phyloP scores from a whole-genome alignment of 2,329 filamentous ascomycete genomes.

The Colletotrichum plurivorum region DNA sequence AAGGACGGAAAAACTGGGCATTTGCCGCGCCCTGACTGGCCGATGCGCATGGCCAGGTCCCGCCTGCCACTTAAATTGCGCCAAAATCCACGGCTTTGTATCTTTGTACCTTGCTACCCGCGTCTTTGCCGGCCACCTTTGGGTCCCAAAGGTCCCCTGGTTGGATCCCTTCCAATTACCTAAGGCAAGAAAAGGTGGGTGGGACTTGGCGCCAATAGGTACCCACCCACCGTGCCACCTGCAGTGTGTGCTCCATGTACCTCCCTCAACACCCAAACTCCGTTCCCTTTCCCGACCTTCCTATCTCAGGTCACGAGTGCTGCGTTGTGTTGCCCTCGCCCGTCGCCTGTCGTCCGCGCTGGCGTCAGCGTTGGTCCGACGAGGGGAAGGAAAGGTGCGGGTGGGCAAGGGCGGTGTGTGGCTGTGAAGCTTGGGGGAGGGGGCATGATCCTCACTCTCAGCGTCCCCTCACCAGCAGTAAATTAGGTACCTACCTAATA shows the following conservation, averaged over 20 bases:
- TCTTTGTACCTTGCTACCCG: neutral
- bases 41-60: constrained; percentile 11
- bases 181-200: neutral
- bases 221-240: too few species aligned
- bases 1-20: constrained; percentile 12
- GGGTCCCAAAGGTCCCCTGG: neutral
- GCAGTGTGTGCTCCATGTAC: too few species aligned
- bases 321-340: neutral
- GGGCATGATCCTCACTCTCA: neutral
- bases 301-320: neutral
- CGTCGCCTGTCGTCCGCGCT: neutral
- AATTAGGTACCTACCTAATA: constrained; percentile 8
- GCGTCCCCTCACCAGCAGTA: constrained; percentile 2
- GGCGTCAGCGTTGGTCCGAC: neutral
- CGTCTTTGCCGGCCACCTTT: neutral
- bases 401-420: constrained; percentile 15
- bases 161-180: neutral
- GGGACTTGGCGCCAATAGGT: too few species aligned
- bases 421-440: constrained; percentile 33
- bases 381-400: neutral
- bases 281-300: constrained; percentile 4
- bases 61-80: constrained; percentile 26
- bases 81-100: constrained; percentile 28
- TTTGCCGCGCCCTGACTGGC: constrained; percentile 29
- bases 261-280: too few species aligned